Conservation (phyloP, 2,329 filamentous ascomycete genomes). For the Hirsutella minnesotensis region DNA sequence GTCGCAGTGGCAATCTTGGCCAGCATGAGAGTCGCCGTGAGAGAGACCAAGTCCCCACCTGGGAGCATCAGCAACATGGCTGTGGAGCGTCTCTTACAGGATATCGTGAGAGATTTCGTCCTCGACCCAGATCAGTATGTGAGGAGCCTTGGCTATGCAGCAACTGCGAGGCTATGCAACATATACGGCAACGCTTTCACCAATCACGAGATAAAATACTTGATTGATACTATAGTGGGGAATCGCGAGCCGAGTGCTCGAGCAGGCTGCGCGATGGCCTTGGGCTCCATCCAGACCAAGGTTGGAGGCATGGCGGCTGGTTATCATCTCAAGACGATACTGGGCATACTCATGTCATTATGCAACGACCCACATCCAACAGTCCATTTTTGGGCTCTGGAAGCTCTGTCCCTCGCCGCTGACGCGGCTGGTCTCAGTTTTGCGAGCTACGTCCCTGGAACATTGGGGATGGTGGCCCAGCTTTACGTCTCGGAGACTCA, state of each 20-base stretch:
- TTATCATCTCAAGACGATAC: conserved; percentile 90
- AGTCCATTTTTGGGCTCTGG: conserved; percentile 93
- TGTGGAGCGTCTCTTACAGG: conserved; percentile 76
- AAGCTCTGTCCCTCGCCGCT: conserved; percentile 74
- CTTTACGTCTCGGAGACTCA: conserved; percentile 87
- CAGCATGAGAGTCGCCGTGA: conserved; percentile 72
- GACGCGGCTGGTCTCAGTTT: conserved; percentile 91
- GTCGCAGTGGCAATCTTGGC: conserved; percentile 70
- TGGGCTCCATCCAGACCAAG: conserved; percentile 88
- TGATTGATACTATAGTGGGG: conserved; percentile 87
- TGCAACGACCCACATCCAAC: conserved; percentile 90
- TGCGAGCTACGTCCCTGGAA: conserved; percentile 78
- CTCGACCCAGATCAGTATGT: conserved; percentile 77
- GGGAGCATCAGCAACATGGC: conserved; percentile 64
- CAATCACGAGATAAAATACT: conserved; percentile 75
- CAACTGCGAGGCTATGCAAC: conserved; percentile 75
- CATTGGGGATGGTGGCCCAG: conserved; percentile 86
- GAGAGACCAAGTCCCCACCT: conserved; percentile 60
- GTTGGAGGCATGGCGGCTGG: conserved; percentile 96
- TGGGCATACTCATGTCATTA: conserved; percentile 96
- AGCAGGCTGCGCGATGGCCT: conserved; percentile 85
- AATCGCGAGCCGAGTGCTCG: conserved; percentile 89
- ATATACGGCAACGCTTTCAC: conserved; percentile 80
- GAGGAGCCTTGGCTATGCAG: conserved; percentile 73
- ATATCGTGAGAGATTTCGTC: conserved; percentile 60